A percentile compares a stretch with the other conserved stretches of the same genome.
These are phyloP conservation scores for Myotisia sp. DNA, from an alignment of 2,329 filamentous ascomycete species.

Conservation along the genomic window DNA sequence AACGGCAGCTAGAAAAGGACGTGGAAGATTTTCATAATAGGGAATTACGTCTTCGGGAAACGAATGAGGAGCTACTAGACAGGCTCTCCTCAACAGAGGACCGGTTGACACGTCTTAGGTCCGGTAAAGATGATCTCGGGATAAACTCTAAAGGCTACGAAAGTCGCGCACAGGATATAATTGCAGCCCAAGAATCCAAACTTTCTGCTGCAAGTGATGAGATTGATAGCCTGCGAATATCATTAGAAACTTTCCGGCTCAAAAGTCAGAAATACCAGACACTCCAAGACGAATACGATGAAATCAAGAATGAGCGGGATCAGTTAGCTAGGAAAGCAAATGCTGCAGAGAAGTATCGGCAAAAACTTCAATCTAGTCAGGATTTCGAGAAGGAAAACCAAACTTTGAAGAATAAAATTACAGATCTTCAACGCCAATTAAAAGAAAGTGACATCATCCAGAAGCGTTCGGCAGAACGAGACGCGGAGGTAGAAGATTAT, in stretches of 20 bases:
- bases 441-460: constrained; percentile 32
- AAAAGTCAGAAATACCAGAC: constrained; percentile 34
- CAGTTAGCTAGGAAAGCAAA: constrained; percentile 35
- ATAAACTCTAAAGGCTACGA: constrained; percentile 30
- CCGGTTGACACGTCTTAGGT: constrained; percentile 38
- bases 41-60: constrained; percentile 43
- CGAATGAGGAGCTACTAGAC: constrained; percentile 33
- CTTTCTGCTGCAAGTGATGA: constrained; percentile 39
- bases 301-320: constrained; percentile 34
- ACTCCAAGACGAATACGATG: constrained; percentile 36
- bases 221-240: constrained; percentile 31
- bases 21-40: constrained; percentile 42
- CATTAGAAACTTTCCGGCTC: constrained; percentile 30
- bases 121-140: constrained; percentile 35
- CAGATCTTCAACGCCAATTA: constrained; percentile 34
- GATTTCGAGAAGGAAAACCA: constrained; percentile 37
- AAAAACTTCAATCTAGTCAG: constrained; percentile 36
- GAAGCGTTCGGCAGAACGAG: constrained; percentile 26
- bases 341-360: constrained; percentile 36
- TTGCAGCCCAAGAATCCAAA: constrained; percentile 55
- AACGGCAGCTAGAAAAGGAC: constrained; percentile 34
- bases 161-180: constrained; percentile 49
- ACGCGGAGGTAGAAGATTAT: constrained; percentile 31
- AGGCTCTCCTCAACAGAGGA: constrained; percentile 35
- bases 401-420: constrained; percentile 32